Base-by-base conservation (phyloP, 2,329 filamentous ascomycete species). In the Tolypocladium inflatum region DNA sequence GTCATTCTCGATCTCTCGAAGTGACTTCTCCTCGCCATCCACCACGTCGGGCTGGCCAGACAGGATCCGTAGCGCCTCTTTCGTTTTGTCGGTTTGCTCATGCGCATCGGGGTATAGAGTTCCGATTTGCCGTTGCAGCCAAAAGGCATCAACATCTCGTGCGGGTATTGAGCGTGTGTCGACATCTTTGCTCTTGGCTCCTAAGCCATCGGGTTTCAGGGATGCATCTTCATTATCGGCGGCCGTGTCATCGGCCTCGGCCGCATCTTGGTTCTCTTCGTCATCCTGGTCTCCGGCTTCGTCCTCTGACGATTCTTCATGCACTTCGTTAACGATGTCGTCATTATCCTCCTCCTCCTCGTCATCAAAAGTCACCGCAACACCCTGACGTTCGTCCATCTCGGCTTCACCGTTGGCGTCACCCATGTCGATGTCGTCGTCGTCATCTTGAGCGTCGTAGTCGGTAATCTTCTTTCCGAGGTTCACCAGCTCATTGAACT, bases 401-500 rank as follows among this genome's bases (percentile, higher is more conserved):
- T 97, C 92, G 37, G 83, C 88, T 61, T 84, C 78, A 58, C 82
- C 89, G 21, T 78, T 83, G 26, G 78, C 81, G 35, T 84, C 81
- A 59, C 83, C 87, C 66, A 87, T 86, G 37, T 84, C 88, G 78
- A 91, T 52, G 30, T 48, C 89, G 59, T 91, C 87, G 63, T 96
- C 93, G 62, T 97, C 94, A 63, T 97, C 93, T 70, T 97, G 91
- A 43, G 90, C 90, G 73, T 97, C 90, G 73, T 97, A 99, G 72
- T 99, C 94, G 55, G 94, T 99, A 62, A 99, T 96, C 76, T 99
- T 99, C 78, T 99, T 99, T 63, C 92, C 91, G 50, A 99, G 78
- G 69, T 97, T 99, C 57, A 97, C 87, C 64, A 99, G 77, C 75
- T 97, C 93, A 70, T 97, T 97, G 77, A 97, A 99, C 71, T 96